Percentiles rank a stretch among this genome's conserved stretches.
phyloP scores from a whole-genome alignment of 495 filamentous ascomycete species.

The Neurospora sp. region DNA sequence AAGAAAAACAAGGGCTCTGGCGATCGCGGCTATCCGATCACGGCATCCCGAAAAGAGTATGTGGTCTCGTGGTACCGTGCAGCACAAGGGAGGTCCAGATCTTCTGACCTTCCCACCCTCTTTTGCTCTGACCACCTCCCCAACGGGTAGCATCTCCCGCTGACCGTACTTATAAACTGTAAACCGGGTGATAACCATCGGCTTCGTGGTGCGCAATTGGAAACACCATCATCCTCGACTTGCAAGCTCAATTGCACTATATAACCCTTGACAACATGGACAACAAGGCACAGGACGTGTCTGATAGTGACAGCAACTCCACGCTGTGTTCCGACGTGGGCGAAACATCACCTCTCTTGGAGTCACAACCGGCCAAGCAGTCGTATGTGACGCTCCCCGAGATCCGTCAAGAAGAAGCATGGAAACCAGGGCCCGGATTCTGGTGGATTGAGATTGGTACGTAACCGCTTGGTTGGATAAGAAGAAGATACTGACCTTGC shows the following conservation, averaged over 20 bases:
- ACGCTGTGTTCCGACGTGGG: conserved; percentile 1
- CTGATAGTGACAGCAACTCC: background rate
- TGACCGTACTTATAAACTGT: background rate
- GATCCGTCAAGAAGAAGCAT: conserved; percentile 8
- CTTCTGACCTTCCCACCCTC: background rate
- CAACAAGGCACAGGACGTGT: background rate
- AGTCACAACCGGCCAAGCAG: conserved; percentile 6
- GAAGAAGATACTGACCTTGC: conserved; percentile 1
- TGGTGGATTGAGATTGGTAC: conserved; percentile 31
- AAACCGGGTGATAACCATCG: background rate
- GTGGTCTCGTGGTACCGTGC: background rate
- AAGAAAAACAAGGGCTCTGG: too few species aligned
- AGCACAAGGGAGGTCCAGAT: background rate
- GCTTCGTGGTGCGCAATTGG: background rate
- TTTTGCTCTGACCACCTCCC: background rate
- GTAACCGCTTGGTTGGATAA: background rate
- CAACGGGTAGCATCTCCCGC: background rate
- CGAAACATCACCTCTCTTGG: conserved; percentile 16
- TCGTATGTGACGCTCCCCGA: conserved; percentile 15
- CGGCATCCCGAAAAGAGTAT: background rate
- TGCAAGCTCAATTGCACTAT: background rate
- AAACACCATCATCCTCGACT: background rate
- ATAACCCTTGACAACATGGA: background rate
- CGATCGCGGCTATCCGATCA: background rate
- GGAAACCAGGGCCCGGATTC: conserved; percentile 22